Percentiles rank a stretch among this genome's conserved stretches.
Conservation (phyloP, 2,329 filamentous ascomycete genomes). For the Raffaelea ambrosiae region DNA sequence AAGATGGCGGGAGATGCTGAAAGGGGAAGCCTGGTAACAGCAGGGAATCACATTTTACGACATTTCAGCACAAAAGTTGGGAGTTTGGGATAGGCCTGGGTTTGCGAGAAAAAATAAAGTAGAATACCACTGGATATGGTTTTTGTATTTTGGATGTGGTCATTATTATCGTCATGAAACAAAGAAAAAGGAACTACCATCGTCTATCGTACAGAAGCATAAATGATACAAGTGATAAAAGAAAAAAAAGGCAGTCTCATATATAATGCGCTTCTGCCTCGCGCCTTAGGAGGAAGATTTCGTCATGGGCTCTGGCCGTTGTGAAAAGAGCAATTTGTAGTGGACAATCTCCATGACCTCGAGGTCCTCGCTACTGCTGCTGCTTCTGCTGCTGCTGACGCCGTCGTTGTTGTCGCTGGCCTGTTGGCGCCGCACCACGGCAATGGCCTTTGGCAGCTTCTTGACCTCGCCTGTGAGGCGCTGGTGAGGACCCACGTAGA, state of each 20-base stretch:
- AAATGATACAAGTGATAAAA: too few relatives aligned
- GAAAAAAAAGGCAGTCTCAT: too few relatives aligned
- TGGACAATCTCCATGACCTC: conserved; percentile 84
- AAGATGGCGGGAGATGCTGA: too few relatives aligned
- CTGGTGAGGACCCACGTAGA: conserved; percentile 86
- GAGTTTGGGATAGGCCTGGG: too few relatives aligned
- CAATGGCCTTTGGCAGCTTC: conserved; percentile 71
- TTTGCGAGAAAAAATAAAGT: too few relatives aligned
- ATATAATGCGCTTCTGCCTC: too few relatives aligned
- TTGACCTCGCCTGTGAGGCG: conserved; percentile 83
- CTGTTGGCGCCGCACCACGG: conserved; percentile 58
- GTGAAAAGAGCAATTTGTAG: conserved; percentile 79
- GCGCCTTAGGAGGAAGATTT: conserved; percentile 17
- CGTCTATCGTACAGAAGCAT: too few relatives aligned
- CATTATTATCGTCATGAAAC: neutral
- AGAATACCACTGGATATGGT: too few relatives aligned
- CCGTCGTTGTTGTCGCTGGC: conserved; percentile 27
- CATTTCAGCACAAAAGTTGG: too few relatives aligned
- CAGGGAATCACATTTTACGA: too few relatives aligned
- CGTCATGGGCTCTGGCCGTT: conserved; percentile 76
- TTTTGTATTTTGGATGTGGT: neutral
- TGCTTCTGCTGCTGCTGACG: conserved; percentile 26
- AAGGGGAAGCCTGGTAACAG: too few relatives aligned
- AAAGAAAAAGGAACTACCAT: too few relatives aligned
- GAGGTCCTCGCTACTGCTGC: conserved; percentile 38